Evolutionary conservation across 352 stramenopile genomes (phyloP).

Genomic region (Phytophthora capsici): DNA sequence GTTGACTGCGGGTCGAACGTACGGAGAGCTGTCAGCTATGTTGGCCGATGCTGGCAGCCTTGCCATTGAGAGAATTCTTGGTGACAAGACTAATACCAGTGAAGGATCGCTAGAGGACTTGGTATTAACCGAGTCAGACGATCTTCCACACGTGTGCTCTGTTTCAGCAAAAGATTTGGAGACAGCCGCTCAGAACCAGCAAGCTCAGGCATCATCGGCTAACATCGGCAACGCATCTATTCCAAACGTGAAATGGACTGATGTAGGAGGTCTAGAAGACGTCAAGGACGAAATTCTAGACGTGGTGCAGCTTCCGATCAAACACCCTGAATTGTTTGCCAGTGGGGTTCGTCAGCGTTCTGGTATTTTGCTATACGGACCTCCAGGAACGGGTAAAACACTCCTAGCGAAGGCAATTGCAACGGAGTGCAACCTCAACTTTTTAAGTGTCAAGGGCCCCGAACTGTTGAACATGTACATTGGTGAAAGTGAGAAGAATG

Average conservation of each 20-base stretch:
- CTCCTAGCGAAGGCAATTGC: slow-evolving; percentile 96
- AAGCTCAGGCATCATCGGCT: slow-evolving; percentile 68
- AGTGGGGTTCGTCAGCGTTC: slow-evolving; percentile 80
- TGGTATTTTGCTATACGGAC: slow-evolving; percentile 83
- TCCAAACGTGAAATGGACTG: slow-evolving; percentile 98
- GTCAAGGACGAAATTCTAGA: slow-evolving; percentile 97
- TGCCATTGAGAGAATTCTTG: slow-evolving; percentile 56
- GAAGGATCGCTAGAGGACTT: slow-evolving; percentile 36
- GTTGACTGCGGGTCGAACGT: slow-evolving; percentile 73
- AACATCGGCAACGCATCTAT: slow-evolving; percentile 77
- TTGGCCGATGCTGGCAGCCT: slow-evolving; percentile 63
- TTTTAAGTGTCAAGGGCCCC: slow-evolving; percentile 96
- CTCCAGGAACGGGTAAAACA: slow-evolving; percentile 94
- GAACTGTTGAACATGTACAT: slow-evolving; percentile 99
- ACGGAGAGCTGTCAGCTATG: slow-evolving; percentile 73
- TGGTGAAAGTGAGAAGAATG: slow-evolving; percentile 97
- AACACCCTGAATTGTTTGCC: slow-evolving; percentile 85
- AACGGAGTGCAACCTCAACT: slow-evolving; percentile 96
- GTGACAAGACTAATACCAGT: slow-evolving; percentile 21
- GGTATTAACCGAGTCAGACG: slow-evolving; percentile 30
- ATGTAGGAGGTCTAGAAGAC: slow-evolving; percentile 98
- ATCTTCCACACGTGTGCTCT: slow-evolving; percentile 23
- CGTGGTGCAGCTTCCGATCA: slow-evolving; percentile 85
- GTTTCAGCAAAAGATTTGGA: slow-evolving; percentile 60
- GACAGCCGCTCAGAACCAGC: slow-evolving; percentile 64